A percentile compares a stretch with the other conserved stretches of the same genome.
Evolutionary conservation across 768 basidiomycete species (phyloP).

Genomic region (Paxillus involutus): DNA sequence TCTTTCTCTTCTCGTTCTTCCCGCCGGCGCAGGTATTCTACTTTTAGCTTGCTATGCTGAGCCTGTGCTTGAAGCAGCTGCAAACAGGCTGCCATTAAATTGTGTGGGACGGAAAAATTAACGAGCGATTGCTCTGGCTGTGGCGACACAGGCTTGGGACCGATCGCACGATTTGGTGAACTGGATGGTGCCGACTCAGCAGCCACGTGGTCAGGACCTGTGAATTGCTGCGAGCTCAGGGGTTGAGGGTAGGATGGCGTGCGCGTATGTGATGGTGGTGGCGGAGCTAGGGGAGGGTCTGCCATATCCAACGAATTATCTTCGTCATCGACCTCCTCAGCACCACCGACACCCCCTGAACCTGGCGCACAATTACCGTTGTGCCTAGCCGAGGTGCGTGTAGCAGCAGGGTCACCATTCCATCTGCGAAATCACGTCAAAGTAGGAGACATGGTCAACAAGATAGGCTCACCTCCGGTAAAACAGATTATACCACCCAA

Average conservation of each 20-base stretch:
- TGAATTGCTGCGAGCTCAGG: constrained; percentile 9
- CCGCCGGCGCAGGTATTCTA: constrained; percentile 64
- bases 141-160: constrained; percentile 13
- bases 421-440: constrained; percentile 42
- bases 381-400: constrained; percentile 45
- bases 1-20: constrained; percentile 73
- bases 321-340: constrained; percentile 54
- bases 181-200: constrained; percentile 20
- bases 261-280: constrained; percentile 23
- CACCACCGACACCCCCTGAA: constrained; percentile 33
- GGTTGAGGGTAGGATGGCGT: constrained; percentile 24
- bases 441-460: background rate
- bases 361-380: constrained; percentile 28
- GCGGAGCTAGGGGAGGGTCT: constrained; percentile 30
- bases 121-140: constrained; percentile 41
- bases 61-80: constrained; percentile 66
- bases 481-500: constrained; percentile 77
- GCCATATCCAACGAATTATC: constrained; percentile 45
- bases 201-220: constrained; percentile 14
- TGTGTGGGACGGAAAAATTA: constrained; percentile 55
- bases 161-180: constrained; percentile 14
- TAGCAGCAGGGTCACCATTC: constrained; percentile 65
- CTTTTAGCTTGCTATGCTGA: constrained; percentile 67
- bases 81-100: constrained; percentile 54
- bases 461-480: constrained; percentile 51